Conservation (phyloP, 352 stramenopile genomes). For the Phytophthora pini region DNA sequence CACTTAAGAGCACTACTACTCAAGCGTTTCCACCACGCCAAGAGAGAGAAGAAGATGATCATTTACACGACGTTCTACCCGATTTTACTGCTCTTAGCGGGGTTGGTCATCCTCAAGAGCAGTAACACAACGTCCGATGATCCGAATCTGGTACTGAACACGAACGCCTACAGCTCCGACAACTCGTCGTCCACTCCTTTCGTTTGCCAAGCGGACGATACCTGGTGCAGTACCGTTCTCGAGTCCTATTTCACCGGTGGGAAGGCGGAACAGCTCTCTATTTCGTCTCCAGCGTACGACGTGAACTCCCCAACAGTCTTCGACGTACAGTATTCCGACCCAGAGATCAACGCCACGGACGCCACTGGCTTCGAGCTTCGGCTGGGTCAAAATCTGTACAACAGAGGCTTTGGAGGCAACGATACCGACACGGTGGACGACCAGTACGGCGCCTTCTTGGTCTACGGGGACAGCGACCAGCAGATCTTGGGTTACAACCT, state of each 20-base stretch:
- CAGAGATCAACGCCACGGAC: constrained; percentile 39
- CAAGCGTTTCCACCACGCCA: constrained; percentile 56
- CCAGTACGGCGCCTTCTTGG: constrained; percentile 47
- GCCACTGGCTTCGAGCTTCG: constrained; percentile 42
- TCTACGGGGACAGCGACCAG: constrained; percentile 36
- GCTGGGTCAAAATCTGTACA: constrained; percentile 48
- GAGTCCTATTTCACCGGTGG: constrained; percentile 35
- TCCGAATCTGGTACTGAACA: constrained; percentile 37
- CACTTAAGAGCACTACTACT: constrained; percentile 49
- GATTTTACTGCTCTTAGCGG: constrained; percentile 49
- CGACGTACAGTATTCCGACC: constrained; percentile 45
- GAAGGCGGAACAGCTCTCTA: constrained; percentile 17
- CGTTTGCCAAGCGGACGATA: constrained; percentile 34
- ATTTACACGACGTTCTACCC: constrained; percentile 57
- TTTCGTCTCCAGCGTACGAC: constrained; percentile 26
- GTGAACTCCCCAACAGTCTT: constrained; percentile 51
- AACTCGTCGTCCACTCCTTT: constrained; percentile 38
- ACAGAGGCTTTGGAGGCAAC: constrained; percentile 37
- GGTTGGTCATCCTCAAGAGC: constrained; percentile 49
- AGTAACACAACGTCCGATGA: constrained; percentile 39
- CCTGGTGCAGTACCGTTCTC: constrained; percentile 43
- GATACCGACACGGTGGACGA: constrained; percentile 6
- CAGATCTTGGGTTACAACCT: constrained; percentile 57
- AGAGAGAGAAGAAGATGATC: constrained; percentile 50
- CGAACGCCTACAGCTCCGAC: constrained; percentile 16